Evolutionary conservation across 257 asterid genomes (phyloP).

Genomic region (Oldenlandia corymbosa): DNA sequence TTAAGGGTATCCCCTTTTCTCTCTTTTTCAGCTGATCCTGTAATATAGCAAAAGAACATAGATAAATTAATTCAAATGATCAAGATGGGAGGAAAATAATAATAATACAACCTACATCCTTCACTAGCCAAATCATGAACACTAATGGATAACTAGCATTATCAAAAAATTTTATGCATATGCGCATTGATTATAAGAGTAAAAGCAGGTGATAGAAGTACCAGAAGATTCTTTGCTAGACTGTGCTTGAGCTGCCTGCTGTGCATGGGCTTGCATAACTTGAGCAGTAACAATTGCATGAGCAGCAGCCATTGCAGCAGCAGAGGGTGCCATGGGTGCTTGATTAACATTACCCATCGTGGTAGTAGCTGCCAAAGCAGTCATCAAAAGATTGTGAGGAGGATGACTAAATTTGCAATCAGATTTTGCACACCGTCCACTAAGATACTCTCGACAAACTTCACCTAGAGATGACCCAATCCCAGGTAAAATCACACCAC

Average conservation of each 20-base stretch:
- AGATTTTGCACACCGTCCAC: constrained; percentile 73
- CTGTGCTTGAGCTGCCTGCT: constrained; percentile 65
- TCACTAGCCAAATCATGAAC: background rate
- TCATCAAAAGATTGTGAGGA: constrained; percentile 79
- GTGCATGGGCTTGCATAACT: constrained; percentile 97
- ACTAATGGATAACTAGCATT: background rate
- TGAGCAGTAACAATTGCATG: constrained; percentile 99
- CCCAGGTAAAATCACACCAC: constrained; percentile 92
- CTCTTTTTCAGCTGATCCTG: constrained; percentile 52
- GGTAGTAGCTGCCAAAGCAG: constrained; percentile 74
- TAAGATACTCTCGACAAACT: constrained; percentile 83
- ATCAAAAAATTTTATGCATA: background rate
- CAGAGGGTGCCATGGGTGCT: constrained; percentile 99
- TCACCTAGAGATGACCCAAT: constrained; percentile 88
- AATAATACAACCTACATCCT: background rate
- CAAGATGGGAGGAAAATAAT: no score
- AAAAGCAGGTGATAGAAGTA: constrained; percentile 20
- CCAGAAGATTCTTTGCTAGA: constrained; percentile 56
- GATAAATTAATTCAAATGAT: constrained; percentile 11
- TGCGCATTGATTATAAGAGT: background rate
- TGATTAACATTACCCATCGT: constrained; percentile 79
- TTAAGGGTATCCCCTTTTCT: constrained; percentile 57
- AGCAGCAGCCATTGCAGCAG: constrained; percentile 99
- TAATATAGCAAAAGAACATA: background rate
- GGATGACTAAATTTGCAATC: constrained; percentile 86